Evolutionary conservation across 352 stramenopile genomes (phyloP), one percentile per base, ranked within the genome.

Genomic region (Phytopythium oedochilum): DNA sequence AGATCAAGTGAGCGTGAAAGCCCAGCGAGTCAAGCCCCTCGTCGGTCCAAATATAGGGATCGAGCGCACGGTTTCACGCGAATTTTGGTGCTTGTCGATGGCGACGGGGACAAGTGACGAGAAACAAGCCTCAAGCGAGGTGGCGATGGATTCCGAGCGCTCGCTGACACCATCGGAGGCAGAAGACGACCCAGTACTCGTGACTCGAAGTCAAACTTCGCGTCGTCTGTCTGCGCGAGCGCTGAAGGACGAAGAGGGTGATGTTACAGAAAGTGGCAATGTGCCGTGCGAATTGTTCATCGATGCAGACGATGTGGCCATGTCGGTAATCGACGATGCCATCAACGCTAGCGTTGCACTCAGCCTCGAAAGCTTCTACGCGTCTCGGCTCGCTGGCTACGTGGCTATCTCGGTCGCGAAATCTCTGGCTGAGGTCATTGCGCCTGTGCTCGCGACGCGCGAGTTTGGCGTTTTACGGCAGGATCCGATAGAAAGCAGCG

Each of bases 281-380:
- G 20, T 17, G 14, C 34, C n/a, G 22, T 23, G 6, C 4, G n/a
- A 34, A 17, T 44, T 23, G 3, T 6, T 26, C n/a, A 34, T 55
- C 35, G 48, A 55, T 34, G 34, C 20, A 14, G 48, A 55, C n/a
- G 34, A 55, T 26, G 15, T 55, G 1, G 63, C 66, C 11, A 18
- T 66, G 32, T 42, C 61, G 34, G n/a, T 70, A 38, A 22, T 77
- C 11, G 42, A 56, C 2, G 64, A 75, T 29, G 39, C 81, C 15
- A 55, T 64, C 5, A 25, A 57, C 1, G 47, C 47, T 8, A 57
- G 69, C 8, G 42, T 68, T 10, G 25, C 23, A 10, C 10, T 57
- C 20, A 68, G 69, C 18, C 47, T 79, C 2, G 61, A 70, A 28
- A 55, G 22, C 1, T 65, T 74, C 23, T 62, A 78, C 14, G 46